Evolutionary conservation across 352 stramenopile genomes (phyloP).

Genomic region (Elongisporangium undulatum): DNA sequence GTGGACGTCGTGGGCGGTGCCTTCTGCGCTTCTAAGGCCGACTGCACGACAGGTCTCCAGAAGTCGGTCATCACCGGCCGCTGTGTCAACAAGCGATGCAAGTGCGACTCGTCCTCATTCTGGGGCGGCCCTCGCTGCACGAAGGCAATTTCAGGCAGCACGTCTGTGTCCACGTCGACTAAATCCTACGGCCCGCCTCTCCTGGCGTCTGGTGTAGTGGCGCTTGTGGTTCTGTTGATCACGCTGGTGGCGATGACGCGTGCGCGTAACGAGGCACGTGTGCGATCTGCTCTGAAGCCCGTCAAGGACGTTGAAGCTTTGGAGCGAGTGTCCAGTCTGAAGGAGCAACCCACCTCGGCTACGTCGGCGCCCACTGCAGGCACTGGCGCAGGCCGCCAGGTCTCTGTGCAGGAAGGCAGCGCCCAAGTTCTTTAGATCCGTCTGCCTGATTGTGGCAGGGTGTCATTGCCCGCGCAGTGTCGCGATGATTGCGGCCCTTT

Average conservation of each 20-base stretch:
- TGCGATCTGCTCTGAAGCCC: constrained; percentile 8
- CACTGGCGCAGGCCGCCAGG: not conserved
- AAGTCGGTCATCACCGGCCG: constrained; percentile 24
- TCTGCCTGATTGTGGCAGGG: not conserved
- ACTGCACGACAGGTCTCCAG: constrained; percentile 36
- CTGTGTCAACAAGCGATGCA: constrained; percentile 26
- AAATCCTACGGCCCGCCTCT: not conserved
- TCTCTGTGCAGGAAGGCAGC: not conserved
- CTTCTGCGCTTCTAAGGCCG: constrained; percentile 38
- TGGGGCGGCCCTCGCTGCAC: constrained; percentile 33
- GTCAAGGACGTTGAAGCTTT: not conserved
- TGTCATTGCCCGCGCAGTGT: not conserved
- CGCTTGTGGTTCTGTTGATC: constrained; percentile 6
- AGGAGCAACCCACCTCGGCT: not conserved
- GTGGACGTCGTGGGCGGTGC: constrained; percentile 35
- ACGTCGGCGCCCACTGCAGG: not conserved
- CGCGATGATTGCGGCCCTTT: not conserved
- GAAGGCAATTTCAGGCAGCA: not conserved
- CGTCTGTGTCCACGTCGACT: constrained; percentile 5
- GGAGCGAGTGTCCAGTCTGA: not conserved
- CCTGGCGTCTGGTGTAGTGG: not conserved
- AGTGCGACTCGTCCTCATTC: constrained; percentile 28
- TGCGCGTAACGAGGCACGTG: constrained; percentile 8
- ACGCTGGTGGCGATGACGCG: not conserved
- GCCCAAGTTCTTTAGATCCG: not conserved